These are phyloP conservation scores for Styphnolobium japonicum DNA, from an alignment of 306 rosid genomes.

Conservation along the genomic window DNA sequence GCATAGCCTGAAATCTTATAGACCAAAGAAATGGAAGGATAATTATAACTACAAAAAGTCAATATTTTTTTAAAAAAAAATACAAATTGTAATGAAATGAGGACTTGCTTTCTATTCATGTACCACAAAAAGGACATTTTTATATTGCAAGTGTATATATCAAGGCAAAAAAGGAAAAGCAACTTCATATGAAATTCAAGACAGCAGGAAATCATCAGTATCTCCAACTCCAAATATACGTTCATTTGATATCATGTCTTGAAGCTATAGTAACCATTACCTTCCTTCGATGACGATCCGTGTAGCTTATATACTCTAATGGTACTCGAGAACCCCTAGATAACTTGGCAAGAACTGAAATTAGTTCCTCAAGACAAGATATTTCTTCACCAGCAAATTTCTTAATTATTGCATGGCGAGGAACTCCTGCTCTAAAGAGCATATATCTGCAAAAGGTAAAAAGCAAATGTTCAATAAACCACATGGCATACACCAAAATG, in stretches of 20 bases:
- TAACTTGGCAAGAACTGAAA: slow-evolving; percentile 65
- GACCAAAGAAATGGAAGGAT: no score
- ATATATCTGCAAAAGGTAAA: slow-evolving; percentile 65
- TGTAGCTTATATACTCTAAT: slow-evolving; percentile 72
- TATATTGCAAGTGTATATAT: background rate
- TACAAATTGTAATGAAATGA: background rate
- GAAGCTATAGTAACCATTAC: slow-evolving; percentile 39
- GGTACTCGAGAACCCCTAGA: slow-evolving; percentile 91
- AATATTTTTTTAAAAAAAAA: slow-evolving; percentile 1
- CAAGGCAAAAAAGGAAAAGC: background rate
- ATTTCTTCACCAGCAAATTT: slow-evolving; percentile 93
- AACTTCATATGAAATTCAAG: background rate
- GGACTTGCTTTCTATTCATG: background rate
- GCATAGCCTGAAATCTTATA: slow-evolving; percentile 1
- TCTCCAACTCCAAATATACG: slow-evolving; percentile 13
- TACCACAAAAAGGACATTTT: background rate
- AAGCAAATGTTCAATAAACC: slow-evolving; percentile 22
- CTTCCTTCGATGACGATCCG: slow-evolving; percentile 92
- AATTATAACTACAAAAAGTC: background rate
- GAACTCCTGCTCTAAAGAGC: slow-evolving; percentile 91
- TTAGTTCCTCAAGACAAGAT: slow-evolving; percentile 68
- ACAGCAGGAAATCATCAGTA: background rate
- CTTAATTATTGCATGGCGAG: slow-evolving; percentile 92
- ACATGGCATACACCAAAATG: slow-evolving; percentile 4
- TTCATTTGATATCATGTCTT: background rate